Evolutionary conservation across 2,329 filamentous ascomycete species (phyloP).

Genomic region (Fusarium sp.): DNA sequence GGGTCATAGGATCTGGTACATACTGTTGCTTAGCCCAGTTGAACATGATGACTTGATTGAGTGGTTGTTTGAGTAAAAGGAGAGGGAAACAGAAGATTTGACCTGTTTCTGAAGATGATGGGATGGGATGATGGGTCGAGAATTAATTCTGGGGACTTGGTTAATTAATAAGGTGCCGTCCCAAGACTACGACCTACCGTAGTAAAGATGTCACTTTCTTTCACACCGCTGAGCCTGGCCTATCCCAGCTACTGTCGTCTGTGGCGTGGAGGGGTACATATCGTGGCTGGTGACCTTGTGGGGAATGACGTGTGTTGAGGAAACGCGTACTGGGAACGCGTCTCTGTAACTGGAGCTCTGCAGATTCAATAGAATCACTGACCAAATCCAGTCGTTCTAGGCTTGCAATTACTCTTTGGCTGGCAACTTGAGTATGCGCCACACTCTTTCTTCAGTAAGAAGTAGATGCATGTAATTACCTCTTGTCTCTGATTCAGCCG

Average conservation of each 20-base stretch:
- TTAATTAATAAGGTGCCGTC: constrained; percentile 29
- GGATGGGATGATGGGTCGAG: constrained; percentile 39
- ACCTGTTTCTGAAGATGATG: constrained; percentile 21
- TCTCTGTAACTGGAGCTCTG: constrained; percentile 1
- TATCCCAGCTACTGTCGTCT: background rate
- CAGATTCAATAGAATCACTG: background rate
- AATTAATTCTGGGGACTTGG: constrained; percentile 37
- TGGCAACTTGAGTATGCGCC: background rate
- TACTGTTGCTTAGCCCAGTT: constrained; percentile 96
- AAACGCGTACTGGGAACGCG: constrained; percentile 37
- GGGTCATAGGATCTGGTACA: constrained; percentile 50
- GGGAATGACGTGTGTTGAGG: constrained; percentile 35
- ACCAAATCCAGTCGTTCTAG: background rate
- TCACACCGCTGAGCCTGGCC: constrained; percentile 35
- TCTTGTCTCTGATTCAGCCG: background rate
- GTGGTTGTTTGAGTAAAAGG: background rate
- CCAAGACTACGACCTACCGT: constrained; percentile 8
- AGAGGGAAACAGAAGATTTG: constrained; percentile 1
- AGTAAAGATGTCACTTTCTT: constrained; percentile 38
- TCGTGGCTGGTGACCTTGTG: constrained; percentile 33
- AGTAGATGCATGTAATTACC: background rate
- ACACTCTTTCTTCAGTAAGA: background rate
- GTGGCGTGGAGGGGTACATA: constrained; percentile 38
- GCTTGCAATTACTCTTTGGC: background rate
- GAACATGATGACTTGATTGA: constrained; percentile 71